phyloP scores from a whole-genome alignment of 2,329 filamentous ascomycete species.

The Fusarium falciforme region DNA sequence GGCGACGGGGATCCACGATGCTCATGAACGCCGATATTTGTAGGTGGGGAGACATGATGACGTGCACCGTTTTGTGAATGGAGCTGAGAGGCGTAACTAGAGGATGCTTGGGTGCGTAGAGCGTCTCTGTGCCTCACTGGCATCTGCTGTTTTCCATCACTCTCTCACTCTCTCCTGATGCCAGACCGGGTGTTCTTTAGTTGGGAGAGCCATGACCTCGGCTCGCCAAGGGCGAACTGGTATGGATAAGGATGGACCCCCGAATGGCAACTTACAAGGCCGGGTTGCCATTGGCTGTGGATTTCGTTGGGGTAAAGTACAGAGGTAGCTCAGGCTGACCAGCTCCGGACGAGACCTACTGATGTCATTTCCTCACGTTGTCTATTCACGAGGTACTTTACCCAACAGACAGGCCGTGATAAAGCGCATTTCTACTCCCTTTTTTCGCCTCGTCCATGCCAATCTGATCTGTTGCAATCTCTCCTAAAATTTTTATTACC shows the following conservation, averaged over 20 bases:
- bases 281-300: background rate
- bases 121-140: background rate
- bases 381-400: conserved; percentile 30
- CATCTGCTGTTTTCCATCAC: background rate
- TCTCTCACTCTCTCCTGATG: background rate
- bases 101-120: background rate
- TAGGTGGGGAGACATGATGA: conserved; percentile 19
- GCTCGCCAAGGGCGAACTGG: conserved; percentile 3
- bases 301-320: conserved; percentile 5
- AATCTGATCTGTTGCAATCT: conserved; percentile 7
- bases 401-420: conserved; percentile 33
- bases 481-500: background rate
- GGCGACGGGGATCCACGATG: conserved; percentile 8
- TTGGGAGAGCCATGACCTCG: background rate
- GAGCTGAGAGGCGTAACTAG: conserved; percentile 6
- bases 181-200: conserved; percentile 31
- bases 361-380: conserved; percentile 2
- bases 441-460: conserved; percentile 2
- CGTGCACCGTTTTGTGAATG: background rate
- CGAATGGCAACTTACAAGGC: background rate
- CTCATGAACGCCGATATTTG: conserved; percentile 16
- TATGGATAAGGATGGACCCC: background rate
- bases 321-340: background rate
- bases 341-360: background rate
- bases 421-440: conserved; percentile 24